Evolutionary conservation across 805 yeast genomes (phyloP).

Genomic region (Naumovozyma dairenensis): DNA sequence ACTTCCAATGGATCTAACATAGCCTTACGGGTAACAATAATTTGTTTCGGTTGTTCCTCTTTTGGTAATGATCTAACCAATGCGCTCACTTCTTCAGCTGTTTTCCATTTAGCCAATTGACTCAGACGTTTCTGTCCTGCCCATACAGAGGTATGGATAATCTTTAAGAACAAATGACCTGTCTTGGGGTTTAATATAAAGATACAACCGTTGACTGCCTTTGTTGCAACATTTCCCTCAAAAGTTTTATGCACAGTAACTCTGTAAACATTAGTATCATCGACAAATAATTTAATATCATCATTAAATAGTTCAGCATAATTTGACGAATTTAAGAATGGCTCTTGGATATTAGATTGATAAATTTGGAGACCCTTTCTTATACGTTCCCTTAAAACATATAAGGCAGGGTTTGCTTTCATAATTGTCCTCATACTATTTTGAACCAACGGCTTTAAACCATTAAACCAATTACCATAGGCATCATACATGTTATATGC

Average conservation of each 20-base stretch:
- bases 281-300: conserved; percentile 78
- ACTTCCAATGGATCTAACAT: conserved; percentile 92
- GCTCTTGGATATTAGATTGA: conserved; percentile 89
- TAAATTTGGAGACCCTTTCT: conserved; percentile 89
- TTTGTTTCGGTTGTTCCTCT: conserved; percentile 90
- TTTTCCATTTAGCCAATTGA: conserved; percentile 93
- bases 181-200: conserved; percentile 83
- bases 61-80: conserved; percentile 77
- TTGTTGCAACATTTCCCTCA: conserved; percentile 87
- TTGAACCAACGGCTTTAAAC: conserved; percentile 79
- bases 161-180: conserved; percentile 81
- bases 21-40: conserved; percentile 83
- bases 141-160: conserved; percentile 92
- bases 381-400: conserved; percentile 84
- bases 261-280: conserved; percentile 89
- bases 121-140: conserved; percentile 92
- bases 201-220: conserved; percentile 87
- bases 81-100: conserved; percentile 96
- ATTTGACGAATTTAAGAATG: conserved; percentile 78
- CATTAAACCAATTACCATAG: conserved; percentile 97
- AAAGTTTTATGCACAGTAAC: conserved; percentile 84
- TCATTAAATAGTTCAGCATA: conserved; percentile 82
- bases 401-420: conserved; percentile 90
- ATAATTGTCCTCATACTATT: conserved; percentile 87
- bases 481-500: conserved; percentile 95